These are phyloP conservation scores for Trichoderma sp. DNA, from an alignment of 2,329 filamentous ascomycete genomes.

Conservation along the genomic window DNA sequence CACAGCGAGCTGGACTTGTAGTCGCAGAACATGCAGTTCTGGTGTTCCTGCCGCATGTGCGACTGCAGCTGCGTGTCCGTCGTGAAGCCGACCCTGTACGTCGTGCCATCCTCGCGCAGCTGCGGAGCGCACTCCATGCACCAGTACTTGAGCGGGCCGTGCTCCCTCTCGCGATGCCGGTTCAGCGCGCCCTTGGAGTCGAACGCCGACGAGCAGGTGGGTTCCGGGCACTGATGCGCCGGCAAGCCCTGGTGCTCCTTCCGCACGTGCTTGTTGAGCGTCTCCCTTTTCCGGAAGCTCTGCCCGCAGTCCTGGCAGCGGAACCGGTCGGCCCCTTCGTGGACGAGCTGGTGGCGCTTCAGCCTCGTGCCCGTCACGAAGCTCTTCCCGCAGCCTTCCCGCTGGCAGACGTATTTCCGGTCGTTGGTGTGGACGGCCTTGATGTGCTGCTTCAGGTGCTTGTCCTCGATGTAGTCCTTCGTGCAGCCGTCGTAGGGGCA, in stretches of 20 bases:
- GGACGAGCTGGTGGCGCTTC: conserved; percentile 74
- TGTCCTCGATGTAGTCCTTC: conserved; percentile 83
- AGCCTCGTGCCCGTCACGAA: conserved; percentile 81
- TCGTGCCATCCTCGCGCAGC: conserved; percentile 44
- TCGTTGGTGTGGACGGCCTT: conserved; percentile 77
- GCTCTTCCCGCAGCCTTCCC: conserved; percentile 72
- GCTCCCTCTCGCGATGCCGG: conserved; percentile 69
- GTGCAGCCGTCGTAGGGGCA: conserved; percentile 72
- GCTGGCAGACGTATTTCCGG: conserved; percentile 70
- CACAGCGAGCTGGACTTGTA: conserved; percentile 66
- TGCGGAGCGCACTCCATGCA: conserved; percentile 69
- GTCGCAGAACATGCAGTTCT: conserved; percentile 75
- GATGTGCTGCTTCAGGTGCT: conserved; percentile 83
- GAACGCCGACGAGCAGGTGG: conserved; percentile 67
- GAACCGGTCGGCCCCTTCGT: conserved; percentile 72
- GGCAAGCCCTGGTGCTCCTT: conserved; percentile 72
- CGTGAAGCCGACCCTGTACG: conserved; percentile 62
- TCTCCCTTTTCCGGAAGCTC: conserved; percentile 85
- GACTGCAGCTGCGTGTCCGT: conserved; percentile 70
- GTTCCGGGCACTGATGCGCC: conserved; percentile 69
- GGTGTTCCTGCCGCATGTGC: conserved; percentile 73
- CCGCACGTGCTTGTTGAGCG: conserved; percentile 79
- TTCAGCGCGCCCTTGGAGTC: conserved; percentile 72
- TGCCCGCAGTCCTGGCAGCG: conserved; percentile 74
- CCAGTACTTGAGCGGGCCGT: conserved; percentile 71